Evolutionary conservation across 345 rosid species (phyloP), one percentile per base, ranked within the genome.

Genomic region (Eucalyptus tenuipes): DNA sequence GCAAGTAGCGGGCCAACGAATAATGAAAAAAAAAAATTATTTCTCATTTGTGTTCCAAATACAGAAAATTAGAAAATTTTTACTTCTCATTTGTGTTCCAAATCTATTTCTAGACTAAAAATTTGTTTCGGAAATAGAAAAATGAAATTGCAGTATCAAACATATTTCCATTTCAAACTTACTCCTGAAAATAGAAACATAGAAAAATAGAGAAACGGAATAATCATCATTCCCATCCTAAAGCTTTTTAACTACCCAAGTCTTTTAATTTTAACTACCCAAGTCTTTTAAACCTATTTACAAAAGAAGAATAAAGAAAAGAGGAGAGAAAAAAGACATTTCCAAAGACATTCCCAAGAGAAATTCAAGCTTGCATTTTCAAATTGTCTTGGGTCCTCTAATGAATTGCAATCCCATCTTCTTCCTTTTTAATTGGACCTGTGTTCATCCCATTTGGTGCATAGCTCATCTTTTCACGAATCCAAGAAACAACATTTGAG

Each of bases 181-280:
- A 52, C 9, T 52, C 22, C 20, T 0, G 0, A 0, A 50, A 49
- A 49, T 0, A 49, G 2, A 16, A 6, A 6, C 6, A 16, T 6
- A 50, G 0, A 49, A 2, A 50, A 6, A 50, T 6, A 50, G 53
- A 50, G 0, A 50, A 16, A 16, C 1, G 1, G 4, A 50, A 50
- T 50, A 50, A 50, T 50, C 53, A 50, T 50, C 20, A 6, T 16
- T 50, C 1, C 1, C 20, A 0, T 50, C 20, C 8, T 50, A 16
- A 50, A 18, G 7, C 3, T 16, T 49, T 49, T 49, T 49, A 57
- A 57, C 61, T 57, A 10, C 61, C n/a, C n/a, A 57, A 57, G 64
- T 24, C 3, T 57, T 57, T 57, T 57, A 57, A 24, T n/a, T n/a
- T n/a, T n/a, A n/a, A n/a, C n/a, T n/a, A n/a, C n/a, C 29, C 29